Evolutionary conservation across 768 basidiomycete species (phyloP).

Genomic region (Podaxis sp.): DNA sequence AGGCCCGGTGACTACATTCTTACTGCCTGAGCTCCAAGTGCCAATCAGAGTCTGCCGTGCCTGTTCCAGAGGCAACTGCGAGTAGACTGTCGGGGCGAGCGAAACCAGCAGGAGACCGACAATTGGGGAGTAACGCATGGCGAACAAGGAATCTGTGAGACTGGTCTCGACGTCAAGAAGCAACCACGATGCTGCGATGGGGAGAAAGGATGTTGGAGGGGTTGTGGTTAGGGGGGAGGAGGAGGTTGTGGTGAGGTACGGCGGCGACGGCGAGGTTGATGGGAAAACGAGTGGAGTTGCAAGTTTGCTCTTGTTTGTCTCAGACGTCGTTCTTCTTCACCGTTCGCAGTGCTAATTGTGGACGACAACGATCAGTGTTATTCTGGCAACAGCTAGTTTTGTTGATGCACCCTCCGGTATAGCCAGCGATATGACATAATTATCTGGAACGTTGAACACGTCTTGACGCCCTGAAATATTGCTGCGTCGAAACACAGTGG

Average conservation of each 20-base stretch:
- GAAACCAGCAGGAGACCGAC: constrained; percentile 38
- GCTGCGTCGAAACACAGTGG: neutral
- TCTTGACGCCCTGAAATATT: neutral
- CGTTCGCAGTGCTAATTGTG: neutral
- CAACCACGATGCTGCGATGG: neutral
- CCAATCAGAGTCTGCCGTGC: constrained; percentile 44
- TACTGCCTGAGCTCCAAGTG: constrained; percentile 84
- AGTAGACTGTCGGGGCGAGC: constrained; percentile 25
- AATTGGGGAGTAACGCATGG: constrained; percentile 41
- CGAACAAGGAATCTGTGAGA: constrained; percentile 16
- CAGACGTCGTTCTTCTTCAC: constrained; percentile 19
- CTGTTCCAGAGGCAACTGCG: constrained; percentile 1
- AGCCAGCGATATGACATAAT: neutral
- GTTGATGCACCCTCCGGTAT: neutral
- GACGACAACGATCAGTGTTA: constrained; percentile 7
- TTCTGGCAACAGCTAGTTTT: neutral
- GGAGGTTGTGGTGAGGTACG: constrained; percentile 14
- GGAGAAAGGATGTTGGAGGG: constrained; percentile 7
- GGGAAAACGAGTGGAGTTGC: constrained; percentile 27
- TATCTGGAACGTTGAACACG: neutral
- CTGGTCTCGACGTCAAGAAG: neutral
- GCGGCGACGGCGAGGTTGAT: constrained; percentile 26
- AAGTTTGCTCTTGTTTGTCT: constrained; percentile 30
- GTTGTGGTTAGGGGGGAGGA: constrained; percentile 14
- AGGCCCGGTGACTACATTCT: constrained; percentile 73